Base-by-base conservation (phyloP, 2,329 filamentous ascomycete species). In the Triangularia verruculosa region DNA sequence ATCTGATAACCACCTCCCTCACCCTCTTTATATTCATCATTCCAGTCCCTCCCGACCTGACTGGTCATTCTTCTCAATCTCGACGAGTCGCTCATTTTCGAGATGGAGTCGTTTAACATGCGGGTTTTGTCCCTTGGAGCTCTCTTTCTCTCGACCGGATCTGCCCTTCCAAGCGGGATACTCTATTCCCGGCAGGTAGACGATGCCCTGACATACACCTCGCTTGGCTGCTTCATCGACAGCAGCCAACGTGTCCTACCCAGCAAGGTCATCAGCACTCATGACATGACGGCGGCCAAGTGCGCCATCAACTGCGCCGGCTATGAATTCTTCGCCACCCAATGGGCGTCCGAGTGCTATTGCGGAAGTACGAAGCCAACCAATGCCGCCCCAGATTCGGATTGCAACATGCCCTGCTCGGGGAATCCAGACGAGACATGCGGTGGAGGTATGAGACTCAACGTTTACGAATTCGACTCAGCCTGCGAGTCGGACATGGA, bases 201-300 rank as follows among this genome's bases (percentile, higher is more conserved):
- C 2, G 51, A 54, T 28, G 51, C 20, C 25, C 51, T 11, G 11
- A 15, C 22, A 28, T 54, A 54, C 25, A 17, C 51, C 9, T 4
- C 24, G 7, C 52, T 66, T 7, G 63, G 66, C 11, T 67, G 66
- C 61, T 67, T 62, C 43, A 59, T 64, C 54, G 66, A 67, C 25
- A 56, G 15, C 4, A 12, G 13, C 3, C 15, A 47, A n/a, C 64
- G 60, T 12, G 51, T 61, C 13, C 59, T 68, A 12, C 66, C 66
- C 2, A 27, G 57, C 61, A 57, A 57, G 5, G 34, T 66, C 59
- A 56, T 64, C 54, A 32, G 51, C 12, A 30, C 53, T 64, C 77
- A 82, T 34, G 73, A 73, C 28, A 82, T 83, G 80, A 68, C 59
- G 4, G 28, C 64, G 13, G 65, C 64, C 22, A 62, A 54, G 22